phyloP scores from a whole-genome alignment of 2,329 filamentous ascomycete genomes.

The Trichoderma sp. region DNA sequence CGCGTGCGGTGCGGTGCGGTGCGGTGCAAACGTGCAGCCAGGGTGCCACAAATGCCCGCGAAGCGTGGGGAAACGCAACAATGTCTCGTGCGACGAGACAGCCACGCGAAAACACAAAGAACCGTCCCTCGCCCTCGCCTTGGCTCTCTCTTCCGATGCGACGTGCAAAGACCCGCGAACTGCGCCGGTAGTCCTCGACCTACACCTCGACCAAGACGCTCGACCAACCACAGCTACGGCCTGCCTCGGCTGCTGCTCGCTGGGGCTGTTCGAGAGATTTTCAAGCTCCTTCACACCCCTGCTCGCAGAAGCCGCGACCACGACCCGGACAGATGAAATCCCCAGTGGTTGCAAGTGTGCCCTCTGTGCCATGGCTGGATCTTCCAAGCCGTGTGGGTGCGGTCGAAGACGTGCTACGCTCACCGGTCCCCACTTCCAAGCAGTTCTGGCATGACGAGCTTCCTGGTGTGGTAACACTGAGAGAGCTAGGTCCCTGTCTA shows the following conservation, averaged over 20 bases:
- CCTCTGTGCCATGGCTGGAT: conserved; percentile 6
- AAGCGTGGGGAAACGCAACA: conserved; percentile 13
- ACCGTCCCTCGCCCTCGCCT: not conserved
- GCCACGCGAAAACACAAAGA: conserved; percentile 26
- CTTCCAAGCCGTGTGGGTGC: conserved; percentile 8
- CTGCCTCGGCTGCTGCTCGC: not conserved
- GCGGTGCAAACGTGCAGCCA: not conserved
- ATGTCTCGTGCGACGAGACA: conserved; percentile 21
- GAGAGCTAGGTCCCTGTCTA: not conserved
- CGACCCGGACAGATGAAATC: conserved; percentile 23
- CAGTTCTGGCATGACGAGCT: conserved; percentile 22
- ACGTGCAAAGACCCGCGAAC: not conserved
- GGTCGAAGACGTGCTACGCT: conserved; percentile 29
- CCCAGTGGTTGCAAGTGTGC: conserved; percentile 2
- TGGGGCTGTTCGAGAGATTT: not conserved
- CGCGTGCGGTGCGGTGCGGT: not conserved
- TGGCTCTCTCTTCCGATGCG: conserved; percentile 10
- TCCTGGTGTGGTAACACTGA: conserved; percentile 28
- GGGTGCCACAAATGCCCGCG: conserved; percentile 2
- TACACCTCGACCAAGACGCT: not conserved
- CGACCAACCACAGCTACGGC: not conserved
- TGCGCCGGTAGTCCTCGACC: not conserved
- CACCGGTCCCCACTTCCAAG: conserved; percentile 34
- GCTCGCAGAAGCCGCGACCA: conserved; percentile 29
- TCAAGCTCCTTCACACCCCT: conserved; percentile 15